Evolutionary conservation across 306 rosid species (phyloP).

Genomic region (Vigna mungo): DNA sequence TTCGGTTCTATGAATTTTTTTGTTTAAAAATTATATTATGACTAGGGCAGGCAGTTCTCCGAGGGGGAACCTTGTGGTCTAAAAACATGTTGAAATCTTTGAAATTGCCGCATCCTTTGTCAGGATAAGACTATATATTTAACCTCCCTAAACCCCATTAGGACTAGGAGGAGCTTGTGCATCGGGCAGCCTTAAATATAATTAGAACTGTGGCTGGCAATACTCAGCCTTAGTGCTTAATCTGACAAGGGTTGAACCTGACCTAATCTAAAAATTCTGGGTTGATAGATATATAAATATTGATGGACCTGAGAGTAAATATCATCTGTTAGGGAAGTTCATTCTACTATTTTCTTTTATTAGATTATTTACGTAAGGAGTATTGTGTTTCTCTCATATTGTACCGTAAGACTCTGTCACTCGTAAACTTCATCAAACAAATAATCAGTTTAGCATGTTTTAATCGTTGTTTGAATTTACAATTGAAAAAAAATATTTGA

Average conservation of each 20-base stretch:
- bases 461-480: not conserved
- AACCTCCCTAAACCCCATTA: not conserved
- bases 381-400: too few relatives aligned
- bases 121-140: not conserved
- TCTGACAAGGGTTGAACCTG: not conserved
- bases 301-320: too few relatives aligned
- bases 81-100: not conserved
- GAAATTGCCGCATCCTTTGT: not conserved
- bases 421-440: not conserved
- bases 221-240: not conserved
- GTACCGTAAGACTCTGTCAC: not conserved
- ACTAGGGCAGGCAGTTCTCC: not conserved
- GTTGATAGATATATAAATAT: not conserved
- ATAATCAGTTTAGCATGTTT: not conserved
- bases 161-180: not conserved
- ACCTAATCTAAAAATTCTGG: not conserved
- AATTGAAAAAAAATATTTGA: too few relatives aligned
- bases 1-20: not conserved
- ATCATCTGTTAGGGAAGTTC: too few relatives aligned
- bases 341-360: too few relatives aligned
- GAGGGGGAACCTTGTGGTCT: not conserved
- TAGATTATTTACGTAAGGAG: too few relatives aligned
- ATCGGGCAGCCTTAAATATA: not conserved
- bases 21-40: not conserved
- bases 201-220: not conserved